Evolutionary conservation across 73 alveolate species (phyloP), one percentile per base, ranked within the genome.

Genomic region (Blepharisma japonicum): DNA sequence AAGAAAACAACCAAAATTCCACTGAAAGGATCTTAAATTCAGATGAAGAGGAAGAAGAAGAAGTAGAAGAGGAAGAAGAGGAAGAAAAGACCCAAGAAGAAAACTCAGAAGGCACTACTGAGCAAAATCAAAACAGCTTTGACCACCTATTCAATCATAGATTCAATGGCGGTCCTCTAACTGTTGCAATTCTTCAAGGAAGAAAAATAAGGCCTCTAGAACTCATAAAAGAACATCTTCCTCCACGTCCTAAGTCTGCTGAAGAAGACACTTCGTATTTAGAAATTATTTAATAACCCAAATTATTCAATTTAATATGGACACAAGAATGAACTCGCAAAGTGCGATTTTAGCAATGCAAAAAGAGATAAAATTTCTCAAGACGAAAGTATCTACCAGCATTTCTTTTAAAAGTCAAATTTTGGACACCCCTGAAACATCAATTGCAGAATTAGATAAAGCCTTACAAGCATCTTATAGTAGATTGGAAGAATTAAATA

Each of bases 41-140:
- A 18, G 61, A 11, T 45, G 80, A 70, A 45, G 80, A 70, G 18
- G 32, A 53, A 53, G 23, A 53, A 53, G 23, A 53, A n/a, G 61
- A 70, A 2, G 56, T 14, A 70, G 80, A 45, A 45, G 71, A 38
- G 71, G 80, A 70, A 45, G 80, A 70, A 70, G 80, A 70, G 45
- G 66, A 70, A 45, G 49, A 61, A 9, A 9, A 14, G 74, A 25
- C 14, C 11, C 14, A 25, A 18, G 74, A 61, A 25, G 47, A 61
- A 61, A 61, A 9, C 23, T n/a, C 39, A 20, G 47, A 61, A 9
- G 74, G 74, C 42, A 32, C 42, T 32, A 3, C 3, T 32, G 42
- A 32, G 42, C 42, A 32, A 5, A n/a, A n/a, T 2, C 49, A 61
- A 61, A 39, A 61, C 18, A 25, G 18, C 4, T 25, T 61, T 14